Percentiles rank a stretch among this genome's conserved stretches.
phyloP scores from a whole-genome alignment of 139 green algal genomes.

The Pycnococcus provasolii region DNA sequence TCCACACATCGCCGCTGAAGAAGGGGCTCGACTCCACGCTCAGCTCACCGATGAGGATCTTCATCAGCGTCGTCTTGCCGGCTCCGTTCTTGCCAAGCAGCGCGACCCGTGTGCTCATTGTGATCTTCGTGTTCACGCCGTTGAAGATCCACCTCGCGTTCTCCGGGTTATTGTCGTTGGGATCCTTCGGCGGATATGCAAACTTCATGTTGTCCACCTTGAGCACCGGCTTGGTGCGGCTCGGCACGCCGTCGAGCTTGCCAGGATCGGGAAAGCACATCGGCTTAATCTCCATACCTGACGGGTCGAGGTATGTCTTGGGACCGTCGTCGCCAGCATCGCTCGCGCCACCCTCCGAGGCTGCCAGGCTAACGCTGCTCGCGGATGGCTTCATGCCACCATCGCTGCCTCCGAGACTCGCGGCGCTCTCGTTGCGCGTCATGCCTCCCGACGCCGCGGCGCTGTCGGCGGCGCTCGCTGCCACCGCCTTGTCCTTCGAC shows the following conservation, averaged over 20 bases:
- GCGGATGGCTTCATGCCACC: neutral
- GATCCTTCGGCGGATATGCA: conserved; percentile 6
- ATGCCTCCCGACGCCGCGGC: neutral
- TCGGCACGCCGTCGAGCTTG: conserved; percentile 22
- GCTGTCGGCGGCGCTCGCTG: neutral
- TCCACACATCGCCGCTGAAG: conserved; percentile 18
- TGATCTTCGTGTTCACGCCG: conserved; percentile 20
- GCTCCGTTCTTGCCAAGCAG: conserved; percentile 31
- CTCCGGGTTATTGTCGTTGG: neutral
- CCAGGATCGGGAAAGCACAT: conserved; percentile 23
- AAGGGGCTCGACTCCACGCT: no score
- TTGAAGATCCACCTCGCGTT: conserved; percentile 14
- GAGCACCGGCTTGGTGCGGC: conserved; percentile 8
- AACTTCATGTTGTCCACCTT: conserved; percentile 14
- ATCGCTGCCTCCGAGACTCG: neutral
- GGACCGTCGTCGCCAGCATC: neutral
- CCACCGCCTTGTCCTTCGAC: conserved; percentile 2
- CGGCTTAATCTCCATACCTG: conserved; percentile 14
- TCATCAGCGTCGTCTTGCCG: conserved; percentile 36
- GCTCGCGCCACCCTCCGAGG: neutral
- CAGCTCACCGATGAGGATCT: conserved; percentile 28
- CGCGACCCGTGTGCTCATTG: conserved; percentile 18
- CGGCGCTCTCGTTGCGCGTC: neutral
- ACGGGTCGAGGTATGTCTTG: neutral
- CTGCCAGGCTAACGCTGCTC: neutral